These are phyloP conservation scores for Brassica nigra DNA, from an alignment of 345 rosid genomes.

Conservation along the genomic window DNA sequence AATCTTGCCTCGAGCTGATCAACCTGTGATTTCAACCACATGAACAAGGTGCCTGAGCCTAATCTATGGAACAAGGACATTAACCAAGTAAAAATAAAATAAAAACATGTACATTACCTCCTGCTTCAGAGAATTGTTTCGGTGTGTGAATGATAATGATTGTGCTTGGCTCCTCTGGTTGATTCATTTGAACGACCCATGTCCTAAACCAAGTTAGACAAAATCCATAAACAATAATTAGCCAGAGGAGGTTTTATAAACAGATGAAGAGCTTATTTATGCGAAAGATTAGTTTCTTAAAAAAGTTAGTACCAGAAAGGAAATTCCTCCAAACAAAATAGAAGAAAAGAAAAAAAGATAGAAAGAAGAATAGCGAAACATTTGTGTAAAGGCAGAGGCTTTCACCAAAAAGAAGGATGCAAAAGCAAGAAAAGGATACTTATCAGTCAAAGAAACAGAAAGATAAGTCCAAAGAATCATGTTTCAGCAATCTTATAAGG, in stretches of 20 bases:
- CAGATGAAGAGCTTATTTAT: neutral
- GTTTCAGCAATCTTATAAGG: neutral
- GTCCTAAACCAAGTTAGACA: neutral
- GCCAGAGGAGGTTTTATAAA: neutral
- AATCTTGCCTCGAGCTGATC: neutral
- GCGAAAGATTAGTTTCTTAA: neutral
- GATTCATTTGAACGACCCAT: neutral
- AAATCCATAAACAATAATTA: neutral
- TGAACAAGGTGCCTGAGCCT: neutral
- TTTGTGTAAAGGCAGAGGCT: neutral
- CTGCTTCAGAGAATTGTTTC: neutral
- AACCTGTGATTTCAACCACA: neutral
- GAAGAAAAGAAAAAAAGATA: neutral
- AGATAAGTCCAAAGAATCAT: neutral
- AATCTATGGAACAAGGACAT: neutral
- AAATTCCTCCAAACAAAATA: neutral
- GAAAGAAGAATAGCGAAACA: neutral
- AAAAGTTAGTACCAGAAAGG: neutral
- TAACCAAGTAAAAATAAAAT: neutral
- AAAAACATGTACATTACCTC: neutral
- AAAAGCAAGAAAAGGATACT: no score
- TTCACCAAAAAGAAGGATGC: no score
- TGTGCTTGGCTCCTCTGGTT: neutral
- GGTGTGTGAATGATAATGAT: neutral
- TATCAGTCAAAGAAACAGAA: neutral